Evolutionary conservation across 257 asterid species (phyloP), one percentile per base, ranked within the genome.

Genomic region (Rhazya stricta): DNA sequence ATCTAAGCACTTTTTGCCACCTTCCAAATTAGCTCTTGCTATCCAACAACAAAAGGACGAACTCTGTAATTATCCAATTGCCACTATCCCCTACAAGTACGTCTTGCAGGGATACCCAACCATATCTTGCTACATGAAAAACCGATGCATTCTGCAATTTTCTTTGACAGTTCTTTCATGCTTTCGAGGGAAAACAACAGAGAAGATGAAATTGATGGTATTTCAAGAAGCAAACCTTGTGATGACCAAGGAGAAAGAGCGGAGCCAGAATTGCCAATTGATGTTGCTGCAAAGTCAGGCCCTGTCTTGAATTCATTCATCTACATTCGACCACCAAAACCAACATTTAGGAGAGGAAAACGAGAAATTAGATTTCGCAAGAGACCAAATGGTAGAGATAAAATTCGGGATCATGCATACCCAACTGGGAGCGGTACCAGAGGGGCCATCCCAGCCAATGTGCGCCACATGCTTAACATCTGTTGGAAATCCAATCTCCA

Each of bases 401-500:
- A 9, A 41, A 27, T 32, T 30, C 6, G 54, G 37, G 53, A 1
- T 25, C 42, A 74, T 15, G 68, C 93, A 58, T 84, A 89, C 97
- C 97, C 97, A 91, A 85, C 81, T 88, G 21, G 97, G 97, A 0
- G 97, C 92, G 74, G 78, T 81, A 41, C 96, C 94, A 71, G 94
- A 79, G 11, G 85, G 79, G 63, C 94, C 94, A 77, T 91, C 97
- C 96, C 97, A 91, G 37, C 97, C 97, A 76, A 91, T 88, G 77
- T 91, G 97, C 34, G 96, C 89, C 83, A 91, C 90, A 80, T 91
- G 97, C 85, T 91, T 89, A 70, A 89, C 97, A 75, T 91, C 94
- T 57, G 96, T 91, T 4, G 97, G 97, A 42, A 61, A 79, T 53
- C 97, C 97, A 75, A 91, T 91, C 77, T 91, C 96, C 36, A 89